A percentile compares a stretch with the other conserved stretches of the same genome.
Evolutionary conservation across 2,329 filamentous ascomycete genomes (phyloP).

Genomic region (Colletotrichum viniferum): DNA sequence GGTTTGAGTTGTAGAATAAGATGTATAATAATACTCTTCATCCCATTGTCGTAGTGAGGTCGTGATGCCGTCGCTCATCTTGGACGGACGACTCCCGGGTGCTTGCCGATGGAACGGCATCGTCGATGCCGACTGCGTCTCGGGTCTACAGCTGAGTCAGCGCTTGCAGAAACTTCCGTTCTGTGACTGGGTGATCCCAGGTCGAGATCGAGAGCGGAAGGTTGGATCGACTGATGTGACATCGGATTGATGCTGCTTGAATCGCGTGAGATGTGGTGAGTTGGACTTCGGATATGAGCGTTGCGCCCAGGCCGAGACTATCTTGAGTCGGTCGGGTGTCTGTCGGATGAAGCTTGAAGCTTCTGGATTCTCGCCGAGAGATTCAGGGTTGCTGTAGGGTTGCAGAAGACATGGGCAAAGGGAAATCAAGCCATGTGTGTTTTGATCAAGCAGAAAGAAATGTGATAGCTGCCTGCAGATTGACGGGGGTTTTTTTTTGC

Average conservation of each 20-base stretch:
- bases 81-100: background rate
- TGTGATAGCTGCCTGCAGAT: background rate
- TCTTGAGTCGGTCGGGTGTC: background rate
- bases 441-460: background rate
- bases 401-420: background rate
- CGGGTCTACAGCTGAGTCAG: background rate
- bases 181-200: background rate
- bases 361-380: background rate
- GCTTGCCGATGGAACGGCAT: background rate
- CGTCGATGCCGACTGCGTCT: background rate
- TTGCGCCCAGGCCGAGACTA: background rate
- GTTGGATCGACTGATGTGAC: background rate
- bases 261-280: background rate
- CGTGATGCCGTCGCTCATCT: background rate
- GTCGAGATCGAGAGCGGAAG: background rate
- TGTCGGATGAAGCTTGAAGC: background rate
- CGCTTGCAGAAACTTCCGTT: background rate
- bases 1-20: constrained; percentile 16
- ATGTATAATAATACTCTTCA: constrained; percentile 18
- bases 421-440: background rate
- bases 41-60: background rate
- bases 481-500: background rate
- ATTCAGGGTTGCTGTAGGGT: background rate
- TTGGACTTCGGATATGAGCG: background rate
- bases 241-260: background rate